These are phyloP conservation scores for Torrubiella hemipterigena DNA, from an alignment of 2,329 filamentous ascomycete species.

Conservation along the genomic window DNA sequence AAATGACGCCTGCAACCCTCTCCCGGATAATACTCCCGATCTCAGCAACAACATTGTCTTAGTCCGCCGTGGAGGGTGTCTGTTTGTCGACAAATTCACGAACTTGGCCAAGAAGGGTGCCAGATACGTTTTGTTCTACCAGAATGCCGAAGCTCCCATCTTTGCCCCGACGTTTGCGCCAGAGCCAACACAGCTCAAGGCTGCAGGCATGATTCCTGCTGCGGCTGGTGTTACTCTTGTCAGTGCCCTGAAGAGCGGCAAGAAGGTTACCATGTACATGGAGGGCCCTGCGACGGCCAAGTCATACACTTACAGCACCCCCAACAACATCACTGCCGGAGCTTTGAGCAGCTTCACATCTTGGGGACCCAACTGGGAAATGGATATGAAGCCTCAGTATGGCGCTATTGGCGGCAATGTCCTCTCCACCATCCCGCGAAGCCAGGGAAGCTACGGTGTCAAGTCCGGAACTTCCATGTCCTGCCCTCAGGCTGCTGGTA, in stretches of 20 bases:
- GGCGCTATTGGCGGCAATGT: slow-evolving; percentile 27
- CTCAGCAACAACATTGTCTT: slow-evolving; percentile 11
- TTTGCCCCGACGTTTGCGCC: neutral
- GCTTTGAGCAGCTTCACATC: slow-evolving; percentile 20
- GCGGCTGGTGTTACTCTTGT: neutral
- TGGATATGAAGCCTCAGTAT: slow-evolving; percentile 26
- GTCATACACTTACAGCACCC: slow-evolving; percentile 14
- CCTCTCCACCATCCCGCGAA: slow-evolving; percentile 31
- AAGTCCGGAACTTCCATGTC: slow-evolving; percentile 35
- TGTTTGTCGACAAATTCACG: slow-evolving; percentile 12
- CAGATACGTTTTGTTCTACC: slow-evolving; percentile 16
- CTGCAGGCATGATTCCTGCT: neutral
- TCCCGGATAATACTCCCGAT: slow-evolving; percentile 11
- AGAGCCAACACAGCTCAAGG: neutral
- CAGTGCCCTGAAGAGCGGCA: slow-evolving; percentile 16
- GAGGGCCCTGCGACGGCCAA: slow-evolving; percentile 23
- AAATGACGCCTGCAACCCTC: slow-evolving; percentile 14
- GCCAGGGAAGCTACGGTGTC: slow-evolving; percentile 23
- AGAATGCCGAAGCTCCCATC: slow-evolving; percentile 5
- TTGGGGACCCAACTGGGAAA: slow-evolving; percentile 29
- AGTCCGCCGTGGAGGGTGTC: slow-evolving; percentile 17
- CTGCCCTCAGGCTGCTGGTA: slow-evolving; percentile 27
- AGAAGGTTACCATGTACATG: slow-evolving; percentile 24
- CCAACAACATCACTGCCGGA: slow-evolving; percentile 15
- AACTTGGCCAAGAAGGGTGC: slow-evolving; percentile 14